Evolutionary conservation across 1,284 basidiomycete species (phyloP), one percentile per base, ranked within the genome.

Genomic region (Ceratobasidium sp.): DNA sequence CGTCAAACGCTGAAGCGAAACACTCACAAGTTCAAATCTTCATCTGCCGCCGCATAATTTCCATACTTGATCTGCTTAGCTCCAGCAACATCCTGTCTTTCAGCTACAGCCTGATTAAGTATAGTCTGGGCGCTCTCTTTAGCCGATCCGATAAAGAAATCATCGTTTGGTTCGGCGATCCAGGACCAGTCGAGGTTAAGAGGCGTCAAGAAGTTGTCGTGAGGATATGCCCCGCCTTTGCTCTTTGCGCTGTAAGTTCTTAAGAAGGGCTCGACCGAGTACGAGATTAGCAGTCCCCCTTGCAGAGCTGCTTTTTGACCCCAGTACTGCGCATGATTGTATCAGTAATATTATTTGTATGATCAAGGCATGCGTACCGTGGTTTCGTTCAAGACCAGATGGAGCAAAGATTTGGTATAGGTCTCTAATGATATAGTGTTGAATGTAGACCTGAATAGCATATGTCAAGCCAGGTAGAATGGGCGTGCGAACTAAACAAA

Each of bases 131-230:
- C 85, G 78, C 85, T 89, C 62, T 84, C 80, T 54, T 82, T 82
- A 9, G 86, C 82, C 0, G 87, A 86, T 10, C 85, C 80, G 15
- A 85, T 82, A 80, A 90, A 85, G 9, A 78, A 75, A 1, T 81
- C 79, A 78, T 91, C 90, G 9, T 82, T 81, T 0, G 79, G 13
- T 23, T 80, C 20, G 33, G 78, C 68, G 1, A 48, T 3, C 89
- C 90, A 91, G 0, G 85, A 85, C 78, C 83, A 87, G 81, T 87
- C 87, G 54, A 91, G 82, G 81, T 89, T 87, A 48, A 89, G 83
- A 1, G 89, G 90, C 5, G 86, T 81, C 73, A 87, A 80, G 1
- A 82, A 78, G 71, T 90, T 87, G 20, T 83, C 81, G 1, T 88
- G 79, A 1, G 81, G 81, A 65, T 81, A 81, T 10, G 81, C 80